These are phyloP conservation scores for Biscogniauxia sp. DNA, from an alignment of 2,329 filamentous ascomycete species.

Conservation along the genomic window DNA sequence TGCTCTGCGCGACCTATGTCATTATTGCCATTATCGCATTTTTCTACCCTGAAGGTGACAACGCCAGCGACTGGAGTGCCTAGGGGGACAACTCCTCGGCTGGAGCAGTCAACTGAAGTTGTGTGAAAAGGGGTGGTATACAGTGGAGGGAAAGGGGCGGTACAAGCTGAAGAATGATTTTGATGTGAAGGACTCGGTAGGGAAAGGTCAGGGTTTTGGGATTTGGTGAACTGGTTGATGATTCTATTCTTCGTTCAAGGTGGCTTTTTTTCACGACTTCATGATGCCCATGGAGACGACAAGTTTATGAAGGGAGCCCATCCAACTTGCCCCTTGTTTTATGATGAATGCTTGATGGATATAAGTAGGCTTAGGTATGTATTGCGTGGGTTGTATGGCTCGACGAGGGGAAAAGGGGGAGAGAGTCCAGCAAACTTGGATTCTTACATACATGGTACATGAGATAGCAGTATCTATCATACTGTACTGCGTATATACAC, in stretches of 20 bases:
- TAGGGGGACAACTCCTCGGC: conserved; percentile 10
- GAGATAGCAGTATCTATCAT: neutral
- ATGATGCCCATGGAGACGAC: neutral
- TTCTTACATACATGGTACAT: conserved; percentile 3
- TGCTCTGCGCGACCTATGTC: conserved; percentile 65
- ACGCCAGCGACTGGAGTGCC: conserved; percentile 41
- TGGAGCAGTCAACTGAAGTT: neutral
- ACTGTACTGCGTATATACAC: neutral
- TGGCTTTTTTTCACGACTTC: neutral
- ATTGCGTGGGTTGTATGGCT: neutral
- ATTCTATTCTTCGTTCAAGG: neutral
- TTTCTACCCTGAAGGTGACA: conserved; percentile 56
- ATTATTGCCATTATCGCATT: conserved; percentile 67
- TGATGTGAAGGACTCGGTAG: neutral
- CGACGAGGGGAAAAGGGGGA: neutral
- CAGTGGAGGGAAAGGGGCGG: too few species aligned
- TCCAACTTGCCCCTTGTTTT: neutral
- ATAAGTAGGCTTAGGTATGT: neutral
- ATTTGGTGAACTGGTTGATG: neutral
- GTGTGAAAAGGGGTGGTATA: neutral
- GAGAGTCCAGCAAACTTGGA: conserved; percentile 16
- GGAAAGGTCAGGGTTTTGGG: neutral
- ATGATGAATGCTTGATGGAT: neutral
- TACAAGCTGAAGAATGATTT: too few species aligned
- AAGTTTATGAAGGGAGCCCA: neutral